These are phyloP conservation scores for Teratosphaeria gauchensis DNA, from an alignment of 2,329 filamentous ascomycete species.

Conservation along the genomic window DNA sequence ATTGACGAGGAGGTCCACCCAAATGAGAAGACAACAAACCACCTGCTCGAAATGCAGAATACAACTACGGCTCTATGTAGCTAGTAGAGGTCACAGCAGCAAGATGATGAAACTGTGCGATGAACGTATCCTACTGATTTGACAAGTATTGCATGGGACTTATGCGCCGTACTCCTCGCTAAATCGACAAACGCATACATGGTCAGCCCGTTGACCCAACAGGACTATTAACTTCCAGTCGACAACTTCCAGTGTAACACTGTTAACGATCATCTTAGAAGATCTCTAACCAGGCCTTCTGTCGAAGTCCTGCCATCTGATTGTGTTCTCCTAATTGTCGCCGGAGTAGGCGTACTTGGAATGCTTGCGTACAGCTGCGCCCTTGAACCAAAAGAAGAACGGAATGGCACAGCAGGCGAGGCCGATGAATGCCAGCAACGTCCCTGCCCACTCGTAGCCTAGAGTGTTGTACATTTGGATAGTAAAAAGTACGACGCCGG, in stretches of 20 bases:
- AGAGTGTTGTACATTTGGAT: constrained; percentile 26
- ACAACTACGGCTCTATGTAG: neutral
- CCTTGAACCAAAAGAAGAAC: constrained; percentile 71
- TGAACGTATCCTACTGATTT: neutral
- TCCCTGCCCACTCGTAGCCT: constrained; percentile 31
- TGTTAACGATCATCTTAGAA: neutral
- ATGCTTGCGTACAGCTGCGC: constrained; percentile 57
- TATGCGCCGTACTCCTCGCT: neutral
- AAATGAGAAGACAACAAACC: too few species aligned
- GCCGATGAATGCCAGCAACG: constrained; percentile 50
- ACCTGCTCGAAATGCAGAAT: too few species aligned
- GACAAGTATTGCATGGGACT: neutral
- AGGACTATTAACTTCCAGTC: neutral
- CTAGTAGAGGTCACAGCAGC: neutral
- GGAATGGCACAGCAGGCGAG: constrained; percentile 74
- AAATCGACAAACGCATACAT: neutral
- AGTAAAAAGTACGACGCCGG: constrained; percentile 29
- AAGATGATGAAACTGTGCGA: neutral
- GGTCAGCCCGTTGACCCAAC: neutral
- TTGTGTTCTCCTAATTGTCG: constrained; percentile 38
- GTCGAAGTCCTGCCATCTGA: constrained; percentile 8
- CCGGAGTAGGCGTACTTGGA: constrained; percentile 64
- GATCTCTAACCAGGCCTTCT: neutral
- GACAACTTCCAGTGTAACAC: neutral
- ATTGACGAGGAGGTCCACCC: too few species aligned